A percentile compares a stretch with the other conserved stretches of the same genome.
Conservation (phyloP, 176 grass and related monocot species). For the Leersia perrieri region DNA sequence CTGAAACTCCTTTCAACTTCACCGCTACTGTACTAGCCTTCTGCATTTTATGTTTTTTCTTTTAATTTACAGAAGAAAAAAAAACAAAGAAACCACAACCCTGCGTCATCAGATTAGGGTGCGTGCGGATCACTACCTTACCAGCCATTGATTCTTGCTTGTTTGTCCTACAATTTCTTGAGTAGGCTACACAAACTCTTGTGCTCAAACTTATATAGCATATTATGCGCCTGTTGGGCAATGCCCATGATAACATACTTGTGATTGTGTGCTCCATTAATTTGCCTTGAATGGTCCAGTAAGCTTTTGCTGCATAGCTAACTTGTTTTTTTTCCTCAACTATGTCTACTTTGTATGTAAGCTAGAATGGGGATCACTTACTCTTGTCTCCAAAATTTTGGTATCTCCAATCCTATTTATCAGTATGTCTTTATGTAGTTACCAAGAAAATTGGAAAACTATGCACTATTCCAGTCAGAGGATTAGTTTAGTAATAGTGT, state of each 20-base stretch:
- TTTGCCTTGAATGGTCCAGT: not conserved
- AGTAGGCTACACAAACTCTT: not conserved
- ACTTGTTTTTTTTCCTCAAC: not conserved
- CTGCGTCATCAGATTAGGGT: not conserved
- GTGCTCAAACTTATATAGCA: not conserved
- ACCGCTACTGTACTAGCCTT: not conserved
- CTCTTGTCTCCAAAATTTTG: not conserved
- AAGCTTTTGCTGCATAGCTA: not conserved
- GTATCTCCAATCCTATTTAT: not conserved
- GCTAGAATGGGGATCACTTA: not conserved
- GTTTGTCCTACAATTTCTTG: not conserved
- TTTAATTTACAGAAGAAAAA: not conserved
- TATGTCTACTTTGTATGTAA: not conserved
- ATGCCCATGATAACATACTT: not conserved
- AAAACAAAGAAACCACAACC: not conserved
- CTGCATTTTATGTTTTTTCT: not conserved
- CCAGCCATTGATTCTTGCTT: not conserved
- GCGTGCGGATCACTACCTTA: not conserved
- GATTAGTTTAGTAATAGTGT: not conserved
- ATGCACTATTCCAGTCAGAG: not conserved
- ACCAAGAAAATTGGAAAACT: not conserved
- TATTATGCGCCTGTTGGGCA: not conserved
- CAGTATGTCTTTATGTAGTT: not conserved
- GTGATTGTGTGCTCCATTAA: not conserved
- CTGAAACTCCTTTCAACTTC: not conserved